phyloP scores from a whole-genome alignment of 257 asterid genomes.

The Echites panduratus region DNA sequence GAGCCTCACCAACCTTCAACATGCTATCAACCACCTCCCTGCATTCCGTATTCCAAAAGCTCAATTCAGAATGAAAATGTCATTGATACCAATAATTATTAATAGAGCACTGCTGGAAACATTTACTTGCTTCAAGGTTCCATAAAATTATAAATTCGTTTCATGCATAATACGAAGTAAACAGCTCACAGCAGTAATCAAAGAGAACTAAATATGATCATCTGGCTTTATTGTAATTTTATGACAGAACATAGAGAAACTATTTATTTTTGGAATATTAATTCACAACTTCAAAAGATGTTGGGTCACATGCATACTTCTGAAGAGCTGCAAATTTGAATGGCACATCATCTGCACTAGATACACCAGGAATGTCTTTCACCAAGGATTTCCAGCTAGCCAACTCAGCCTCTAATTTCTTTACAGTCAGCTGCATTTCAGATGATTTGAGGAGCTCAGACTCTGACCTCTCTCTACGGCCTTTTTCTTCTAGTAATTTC shows the following conservation, averaged over 20 bases:
- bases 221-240: neutral
- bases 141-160: neutral
- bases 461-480: constrained; percentile 80
- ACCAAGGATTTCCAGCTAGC: constrained; percentile 68
- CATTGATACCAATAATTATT: neutral
- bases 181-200: neutral
- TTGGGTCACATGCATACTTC: constrained; percentile 41
- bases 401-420: constrained; percentile 71
- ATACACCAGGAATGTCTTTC: constrained; percentile 81
- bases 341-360: constrained; percentile 71
- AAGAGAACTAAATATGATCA: neutral
- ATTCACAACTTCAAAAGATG: constrained; percentile 1
- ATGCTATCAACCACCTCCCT: constrained; percentile 82
- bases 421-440: constrained; percentile 42
- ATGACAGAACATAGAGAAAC: neutral
- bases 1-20: constrained; percentile 64
- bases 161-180: neutral
- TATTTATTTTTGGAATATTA: neutral
- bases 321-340: constrained; percentile 66
- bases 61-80: constrained; percentile 12
- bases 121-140: neutral
- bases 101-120: neutral
- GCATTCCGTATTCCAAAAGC: constrained; percentile 23
- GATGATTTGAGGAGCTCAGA: constrained; percentile 59
- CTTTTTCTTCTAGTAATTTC: constrained; percentile 75